phyloP scores from a whole-genome alignment of 2,329 filamentous ascomycete species.

The Colletotrichum sp. region DNA sequence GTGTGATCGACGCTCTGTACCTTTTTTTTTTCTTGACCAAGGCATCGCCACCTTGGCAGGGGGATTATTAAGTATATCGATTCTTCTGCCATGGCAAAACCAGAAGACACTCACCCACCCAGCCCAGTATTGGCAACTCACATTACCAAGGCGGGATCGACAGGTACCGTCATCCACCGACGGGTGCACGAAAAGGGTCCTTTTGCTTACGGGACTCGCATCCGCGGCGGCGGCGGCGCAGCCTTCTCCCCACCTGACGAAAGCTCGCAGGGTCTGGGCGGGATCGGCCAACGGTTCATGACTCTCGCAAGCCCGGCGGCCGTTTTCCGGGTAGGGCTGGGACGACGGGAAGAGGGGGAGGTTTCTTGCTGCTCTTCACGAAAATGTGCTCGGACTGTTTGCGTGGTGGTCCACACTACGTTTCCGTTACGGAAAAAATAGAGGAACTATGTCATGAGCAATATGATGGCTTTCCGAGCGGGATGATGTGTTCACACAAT shows the following conservation, averaged over 20 bases:
- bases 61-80: background rate
- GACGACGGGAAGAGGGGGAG: background rate
- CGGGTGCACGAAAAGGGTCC: background rate
- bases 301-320: slow-evolving; percentile 13
- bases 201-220: background rate
- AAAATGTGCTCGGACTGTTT: background rate
- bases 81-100: background rate
- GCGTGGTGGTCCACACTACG: background rate
- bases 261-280: slow-evolving; percentile 3
- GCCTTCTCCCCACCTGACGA: background rate
- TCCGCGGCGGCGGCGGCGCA: background rate
- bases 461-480: background rate
- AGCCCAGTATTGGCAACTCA: background rate
- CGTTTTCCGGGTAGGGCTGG: slow-evolving; percentile 11
- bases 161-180: slow-evolving; percentile 3
- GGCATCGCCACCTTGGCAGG: background rate
- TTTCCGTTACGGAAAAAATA: background rate
- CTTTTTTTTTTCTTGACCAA: background rate
- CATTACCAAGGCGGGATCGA: background rate
- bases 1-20: background rate
- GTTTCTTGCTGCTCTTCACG: background rate
- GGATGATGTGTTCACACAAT: background rate
- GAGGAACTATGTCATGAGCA: background rate
- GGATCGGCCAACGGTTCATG: slow-evolving; percentile 13
- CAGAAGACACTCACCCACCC: background rate